Evolutionary conservation across 208 protist genomes (phyloP), one percentile per base, ranked within the genome.

Genomic region (Trypanosoma mega): DNA sequence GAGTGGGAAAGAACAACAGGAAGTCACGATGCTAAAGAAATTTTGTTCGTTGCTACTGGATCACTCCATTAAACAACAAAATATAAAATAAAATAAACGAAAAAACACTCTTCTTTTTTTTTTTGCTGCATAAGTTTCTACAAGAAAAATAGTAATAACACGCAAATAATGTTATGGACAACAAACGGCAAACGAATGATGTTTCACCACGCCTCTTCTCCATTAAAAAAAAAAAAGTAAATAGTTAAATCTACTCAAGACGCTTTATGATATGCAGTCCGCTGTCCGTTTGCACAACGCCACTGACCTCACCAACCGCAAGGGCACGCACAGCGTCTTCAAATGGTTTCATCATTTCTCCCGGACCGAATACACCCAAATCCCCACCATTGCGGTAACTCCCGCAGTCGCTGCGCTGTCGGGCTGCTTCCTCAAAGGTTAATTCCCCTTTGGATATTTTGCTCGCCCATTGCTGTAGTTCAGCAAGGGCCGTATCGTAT

Each of bases 311-410:
- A 2, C 91, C 91, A 9, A 96, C 72, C 44, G 79, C 47, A 7
- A 97, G 77, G 23, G 67, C 64, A 49, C 90, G 86, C 4, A 85
- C 76, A 37, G 87, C 88, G 34, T 97, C 90, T 58, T 97, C 94
- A 54, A 97, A 98, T 1, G 92, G 78, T 68, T 93, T 92, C 89
- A 97, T 95, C 94, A 98, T 98, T 75, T 96, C 77, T 2, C 94
- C 94, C 1, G 74, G 82, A 12, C 82, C 86, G 65, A 98, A 98
- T 29, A 56, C 68, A 53, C 90, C 90, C 31, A 98, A 72, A 63
- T 98, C 92, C 9, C 94, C 94, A 44, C 76, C 74, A 20, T 71
- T 76, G 30, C 61, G 71, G 59, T 78, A 94, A 56, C 84, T 94
- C 33, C 85, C 79, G 71, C 94, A 98, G 74, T 98, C 94, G 65